Evolutionary conservation across 1,284 basidiomycete genomes (phyloP).

Genomic region (Fomitopsis palustris): DNA sequence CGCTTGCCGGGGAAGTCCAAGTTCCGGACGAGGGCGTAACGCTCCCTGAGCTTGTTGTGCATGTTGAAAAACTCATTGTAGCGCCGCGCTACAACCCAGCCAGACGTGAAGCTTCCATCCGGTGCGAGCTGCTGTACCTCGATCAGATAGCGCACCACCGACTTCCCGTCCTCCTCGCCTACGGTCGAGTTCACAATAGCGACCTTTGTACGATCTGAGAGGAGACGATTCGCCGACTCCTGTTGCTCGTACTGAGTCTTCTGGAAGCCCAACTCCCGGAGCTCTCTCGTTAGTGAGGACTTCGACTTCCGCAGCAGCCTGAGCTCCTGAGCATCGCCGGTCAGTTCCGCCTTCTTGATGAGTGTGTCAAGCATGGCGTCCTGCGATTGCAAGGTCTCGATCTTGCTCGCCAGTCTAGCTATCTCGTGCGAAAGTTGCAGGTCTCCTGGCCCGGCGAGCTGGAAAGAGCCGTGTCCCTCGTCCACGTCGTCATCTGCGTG

Average conservation of each 20-base stretch:
- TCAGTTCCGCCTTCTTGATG: conserved; percentile 91
- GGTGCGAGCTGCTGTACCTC: conserved; percentile 84
- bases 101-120: conserved; percentile 73
- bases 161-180: conserved; percentile 80
- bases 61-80: conserved; percentile 94
- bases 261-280: conserved; percentile 84
- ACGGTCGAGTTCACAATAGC: conserved; percentile 75
- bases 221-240: conserved; percentile 79
- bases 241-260: conserved; percentile 90
- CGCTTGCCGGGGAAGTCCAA: conserved; percentile 90
- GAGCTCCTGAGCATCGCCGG: conserved; percentile 85
- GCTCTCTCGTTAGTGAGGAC: conserved; percentile 76
- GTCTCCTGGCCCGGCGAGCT: conserved; percentile 80
- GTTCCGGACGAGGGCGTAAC: conserved; percentile 59
- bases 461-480: conserved; percentile 51
- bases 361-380: conserved; percentile 81
- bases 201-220: conserved; percentile 77
- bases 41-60: conserved; percentile 81
- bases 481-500: conserved; percentile 40
- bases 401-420: conserved; percentile 67
- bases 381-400: conserved; percentile 76
- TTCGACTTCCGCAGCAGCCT: conserved; percentile 80
- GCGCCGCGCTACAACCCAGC: conserved; percentile 89
- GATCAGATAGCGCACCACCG: conserved; percentile 90
- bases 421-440: conserved; percentile 85